These are phyloP conservation scores for Choiromyces venosus DNA, from an alignment of 495 filamentous ascomycete species.

Conservation along the genomic window DNA sequence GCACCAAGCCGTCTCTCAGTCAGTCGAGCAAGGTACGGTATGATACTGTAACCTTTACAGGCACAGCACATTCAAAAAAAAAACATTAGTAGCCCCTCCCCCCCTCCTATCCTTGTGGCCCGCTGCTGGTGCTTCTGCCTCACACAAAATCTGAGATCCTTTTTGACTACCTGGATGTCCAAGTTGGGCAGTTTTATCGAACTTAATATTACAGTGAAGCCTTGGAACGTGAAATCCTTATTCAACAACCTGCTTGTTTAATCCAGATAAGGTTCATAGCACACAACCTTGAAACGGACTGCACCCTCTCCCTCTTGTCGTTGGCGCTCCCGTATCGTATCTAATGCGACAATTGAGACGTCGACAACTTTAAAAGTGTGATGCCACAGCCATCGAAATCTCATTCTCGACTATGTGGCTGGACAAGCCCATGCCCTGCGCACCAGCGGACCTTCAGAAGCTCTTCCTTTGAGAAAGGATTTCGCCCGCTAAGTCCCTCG, in stretches of 20 bases:
- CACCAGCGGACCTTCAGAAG: conserved; percentile 25
- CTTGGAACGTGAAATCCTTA: not conserved
- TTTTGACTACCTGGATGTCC: not conserved
- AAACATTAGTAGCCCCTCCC: conserved; percentile 20
- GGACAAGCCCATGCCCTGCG: conserved; percentile 24
- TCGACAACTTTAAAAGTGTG: conserved; percentile 24
- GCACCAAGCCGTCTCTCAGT: conserved; percentile 27
- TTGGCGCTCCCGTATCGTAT: conserved; percentile 28
- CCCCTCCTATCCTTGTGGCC: not conserved
- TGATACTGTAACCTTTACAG: not conserved
- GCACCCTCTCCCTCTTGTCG: conserved; percentile 15
- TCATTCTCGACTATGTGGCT: conserved; percentile 36
- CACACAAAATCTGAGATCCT: not conserved
- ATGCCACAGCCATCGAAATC: conserved; percentile 37
- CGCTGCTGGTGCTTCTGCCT: not conserved
- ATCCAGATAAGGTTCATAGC: conserved; percentile 9
- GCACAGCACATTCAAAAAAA: not conserved
- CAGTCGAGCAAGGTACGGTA: no score
- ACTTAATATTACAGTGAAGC: not conserved
- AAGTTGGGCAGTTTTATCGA: not conserved
- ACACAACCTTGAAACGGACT: conserved; percentile 32
- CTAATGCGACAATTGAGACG: conserved; percentile 32
- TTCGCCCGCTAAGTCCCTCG: conserved; percentile 30
- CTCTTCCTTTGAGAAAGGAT: conserved; percentile 7
- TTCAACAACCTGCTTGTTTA: not conserved